phyloP scores from a whole-genome alignment of 768 basidiomycete species.

The Paxillus rubicundulus region DNA sequence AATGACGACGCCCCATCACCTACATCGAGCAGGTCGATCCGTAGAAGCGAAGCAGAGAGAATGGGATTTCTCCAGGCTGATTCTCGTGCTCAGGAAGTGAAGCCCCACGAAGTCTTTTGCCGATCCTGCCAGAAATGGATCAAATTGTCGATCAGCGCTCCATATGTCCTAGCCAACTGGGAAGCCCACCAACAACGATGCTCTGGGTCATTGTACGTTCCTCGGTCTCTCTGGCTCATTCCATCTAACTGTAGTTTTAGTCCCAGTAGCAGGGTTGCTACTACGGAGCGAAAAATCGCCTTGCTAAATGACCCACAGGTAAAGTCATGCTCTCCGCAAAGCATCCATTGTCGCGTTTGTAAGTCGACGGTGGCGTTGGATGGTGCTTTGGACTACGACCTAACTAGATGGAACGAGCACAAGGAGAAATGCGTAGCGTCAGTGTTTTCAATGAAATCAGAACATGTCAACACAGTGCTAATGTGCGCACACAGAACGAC shows the following conservation, averaged over 20 bases:
- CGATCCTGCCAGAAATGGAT: slow-evolving; percentile 65
- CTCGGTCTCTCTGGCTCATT: slow-evolving; percentile 15
- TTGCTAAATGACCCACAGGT: slow-evolving; percentile 66
- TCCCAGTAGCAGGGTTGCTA: slow-evolving; percentile 58
- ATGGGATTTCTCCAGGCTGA: slow-evolving; percentile 54
- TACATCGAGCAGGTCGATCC: slow-evolving; percentile 19
- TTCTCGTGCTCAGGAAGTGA: slow-evolving; percentile 46
- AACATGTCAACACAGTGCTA: neutral
- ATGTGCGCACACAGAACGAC: slow-evolving; percentile 13
- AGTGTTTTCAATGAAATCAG: slow-evolving; percentile 12
- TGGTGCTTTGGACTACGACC: slow-evolving; percentile 55
- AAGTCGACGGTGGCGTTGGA: slow-evolving; percentile 41
- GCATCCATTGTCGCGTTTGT: slow-evolving; percentile 55
- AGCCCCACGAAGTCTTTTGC: slow-evolving; percentile 54
- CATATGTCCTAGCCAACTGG: slow-evolving; percentile 55
- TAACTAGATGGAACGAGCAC: slow-evolving; percentile 62
- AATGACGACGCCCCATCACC: neutral
- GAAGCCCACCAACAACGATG: slow-evolving; percentile 49
- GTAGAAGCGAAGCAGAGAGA: slow-evolving; percentile 40
- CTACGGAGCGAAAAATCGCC: slow-evolving; percentile 58
- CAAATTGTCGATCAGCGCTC: slow-evolving; percentile 37
- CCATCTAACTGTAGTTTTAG: slow-evolving; percentile 31
- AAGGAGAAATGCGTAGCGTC: slow-evolving; percentile 49
- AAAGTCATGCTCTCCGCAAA: slow-evolving; percentile 42
- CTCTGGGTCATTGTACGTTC: slow-evolving; percentile 37